These are phyloP conservation scores for Cryptosporidium sp. DNA, from an alignment of 169 alveolate species.

Conservation along the genomic window DNA sequence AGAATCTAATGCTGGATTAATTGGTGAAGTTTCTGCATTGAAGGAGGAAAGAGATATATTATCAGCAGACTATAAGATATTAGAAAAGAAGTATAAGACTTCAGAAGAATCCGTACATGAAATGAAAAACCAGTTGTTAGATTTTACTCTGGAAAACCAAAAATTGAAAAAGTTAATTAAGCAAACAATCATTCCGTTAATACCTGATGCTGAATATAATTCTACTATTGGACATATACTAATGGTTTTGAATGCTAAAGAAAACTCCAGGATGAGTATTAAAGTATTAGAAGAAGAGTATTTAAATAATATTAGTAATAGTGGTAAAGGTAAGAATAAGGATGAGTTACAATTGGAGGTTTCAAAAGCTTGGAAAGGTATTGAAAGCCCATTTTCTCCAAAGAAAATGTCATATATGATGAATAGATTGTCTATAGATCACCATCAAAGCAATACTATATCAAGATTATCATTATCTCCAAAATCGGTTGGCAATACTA, in stretches of 20 bases:
- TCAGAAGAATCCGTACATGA: constrained; percentile 30
- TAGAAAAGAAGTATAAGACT: constrained; percentile 28
- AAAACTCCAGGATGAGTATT: constrained; percentile 56
- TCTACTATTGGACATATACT: constrained; percentile 64
- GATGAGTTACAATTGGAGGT: constrained; percentile 8
- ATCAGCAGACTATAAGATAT: constrained; percentile 23
- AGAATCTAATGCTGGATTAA: constrained; percentile 10
- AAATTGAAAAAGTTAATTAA: constrained; percentile 62
- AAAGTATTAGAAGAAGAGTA: constrained; percentile 54
- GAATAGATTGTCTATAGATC: neutral
- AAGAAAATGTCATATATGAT: neutral
- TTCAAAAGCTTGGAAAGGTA: constrained; percentile 33
- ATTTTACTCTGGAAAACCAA: constrained; percentile 69
- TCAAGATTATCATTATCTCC: neutral
- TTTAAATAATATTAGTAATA: neutral
- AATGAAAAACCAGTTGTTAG: constrained; percentile 52
- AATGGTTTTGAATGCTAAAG: constrained; percentile 58
- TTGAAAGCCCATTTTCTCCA: constrained; percentile 67
- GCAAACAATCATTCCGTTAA: constrained; percentile 49
- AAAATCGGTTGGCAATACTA: neutral
- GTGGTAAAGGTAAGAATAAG: constrained; percentile 3
- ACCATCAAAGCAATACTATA: neutral
- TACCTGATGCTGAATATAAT: constrained; percentile 48
- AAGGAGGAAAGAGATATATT: constrained; percentile 57
- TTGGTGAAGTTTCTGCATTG: constrained; percentile 10